Percentiles rank a stretch among this genome's conserved stretches.
These are phyloP conservation scores for Escovopsis sp. DNA, from an alignment of 2,329 filamentous ascomycete genomes.

Conservation along the genomic window DNA sequence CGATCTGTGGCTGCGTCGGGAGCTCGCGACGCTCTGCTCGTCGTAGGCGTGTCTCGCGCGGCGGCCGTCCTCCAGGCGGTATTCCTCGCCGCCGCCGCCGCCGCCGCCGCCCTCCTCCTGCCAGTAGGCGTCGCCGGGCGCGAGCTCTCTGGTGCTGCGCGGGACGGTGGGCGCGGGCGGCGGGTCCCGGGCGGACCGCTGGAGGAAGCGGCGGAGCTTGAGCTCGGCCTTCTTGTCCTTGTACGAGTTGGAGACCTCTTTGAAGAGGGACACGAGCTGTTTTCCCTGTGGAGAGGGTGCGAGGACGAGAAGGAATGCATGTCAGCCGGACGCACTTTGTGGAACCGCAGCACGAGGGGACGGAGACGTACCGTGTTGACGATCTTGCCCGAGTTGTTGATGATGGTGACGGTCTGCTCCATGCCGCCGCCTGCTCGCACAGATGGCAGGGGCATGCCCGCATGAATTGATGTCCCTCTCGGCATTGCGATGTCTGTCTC, in stretches of 20 bases:
- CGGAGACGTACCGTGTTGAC: conserved; percentile 59
- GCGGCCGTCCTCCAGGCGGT: conserved; percentile 20
- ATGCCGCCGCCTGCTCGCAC: conserved; percentile 20
- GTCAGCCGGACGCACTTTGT: conserved; percentile 1
- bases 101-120: not conserved
- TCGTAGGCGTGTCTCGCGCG: conserved; percentile 16
- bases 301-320: too few relatives aligned
- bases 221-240: conserved; percentile 75
- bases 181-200: conserved; percentile 14
- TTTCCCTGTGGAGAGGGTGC: conserved; percentile 66
- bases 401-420: conserved; percentile 68
- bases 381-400: conserved; percentile 82
- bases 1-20: conserved; percentile 26
- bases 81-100: conserved; percentile 2
- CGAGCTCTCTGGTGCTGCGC: conserved; percentile 4
- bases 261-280: conserved; percentile 79
- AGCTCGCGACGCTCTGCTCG: conserved; percentile 22
- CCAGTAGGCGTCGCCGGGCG: not conserved
- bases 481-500: too few relatives aligned
- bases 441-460: conserved; percentile 1
- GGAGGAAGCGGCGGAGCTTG: conserved; percentile 40
- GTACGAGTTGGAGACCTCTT: conserved; percentile 79
- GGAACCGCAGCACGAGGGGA: conserved; percentile 3
- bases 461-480: not conserved
- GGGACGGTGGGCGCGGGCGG: conserved; percentile 10